Percentiles rank a stretch among this genome's conserved stretches.
Conservation (phyloP, 441 rosid species). For the Populus trichocarpa region DNA sequence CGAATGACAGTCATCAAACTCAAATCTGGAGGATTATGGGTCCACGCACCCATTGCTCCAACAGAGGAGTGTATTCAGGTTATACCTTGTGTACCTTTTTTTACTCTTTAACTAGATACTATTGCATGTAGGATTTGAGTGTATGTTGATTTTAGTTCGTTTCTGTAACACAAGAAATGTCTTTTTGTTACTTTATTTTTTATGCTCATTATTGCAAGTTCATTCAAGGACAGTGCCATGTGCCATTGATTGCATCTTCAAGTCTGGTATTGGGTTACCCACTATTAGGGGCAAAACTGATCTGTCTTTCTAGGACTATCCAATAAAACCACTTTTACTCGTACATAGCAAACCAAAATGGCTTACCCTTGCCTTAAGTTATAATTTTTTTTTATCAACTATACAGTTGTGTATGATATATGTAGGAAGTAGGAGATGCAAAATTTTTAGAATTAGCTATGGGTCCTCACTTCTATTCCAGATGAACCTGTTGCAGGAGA, state of each 20-base stretch:
- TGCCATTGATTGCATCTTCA: neutral
- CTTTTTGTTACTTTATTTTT: neutral
- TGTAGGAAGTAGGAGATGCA: neutral
- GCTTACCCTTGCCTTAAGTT: neutral
- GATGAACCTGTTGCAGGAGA: neutral
- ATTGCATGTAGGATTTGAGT: neutral
- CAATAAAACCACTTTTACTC: neutral
- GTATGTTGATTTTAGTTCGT: neutral
- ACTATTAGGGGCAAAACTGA: neutral
- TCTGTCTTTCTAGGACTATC: neutral
- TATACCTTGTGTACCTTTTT: neutral
- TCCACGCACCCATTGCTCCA: constrained; percentile 98
- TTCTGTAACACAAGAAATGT: neutral
- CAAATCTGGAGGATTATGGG: constrained; percentile 97
- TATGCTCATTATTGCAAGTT: neutral
- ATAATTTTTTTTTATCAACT: neutral
- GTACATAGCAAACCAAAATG: neutral
- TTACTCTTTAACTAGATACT: neutral
- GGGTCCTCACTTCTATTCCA: neutral
- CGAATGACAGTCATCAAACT: constrained; percentile 94
- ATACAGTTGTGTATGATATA: neutral
- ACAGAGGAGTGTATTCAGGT: constrained; percentile 93
- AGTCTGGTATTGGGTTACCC: neutral
- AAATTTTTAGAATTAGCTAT: neutral
- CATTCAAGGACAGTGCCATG: neutral